Percentiles rank a stretch among this genome's conserved stretches.
phyloP scores from a whole-genome alignment of 2,329 filamentous ascomycete species.

The Aspergillus phoenicis region DNA sequence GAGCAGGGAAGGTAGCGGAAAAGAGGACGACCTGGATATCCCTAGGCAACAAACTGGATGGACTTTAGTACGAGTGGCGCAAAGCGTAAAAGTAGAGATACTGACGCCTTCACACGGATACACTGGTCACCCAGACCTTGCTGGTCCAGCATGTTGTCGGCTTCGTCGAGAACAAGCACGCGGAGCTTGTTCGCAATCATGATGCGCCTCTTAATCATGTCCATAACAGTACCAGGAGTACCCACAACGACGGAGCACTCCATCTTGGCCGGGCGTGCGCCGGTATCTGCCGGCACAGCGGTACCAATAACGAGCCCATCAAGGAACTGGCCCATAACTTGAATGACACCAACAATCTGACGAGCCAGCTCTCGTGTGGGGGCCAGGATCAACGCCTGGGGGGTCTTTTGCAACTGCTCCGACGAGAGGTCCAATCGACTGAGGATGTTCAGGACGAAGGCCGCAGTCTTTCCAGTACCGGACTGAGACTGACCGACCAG shows the following conservation, averaged over 20 bases:
- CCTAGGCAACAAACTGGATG: slow-evolving; percentile 67
- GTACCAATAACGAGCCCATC: slow-evolving; percentile 73
- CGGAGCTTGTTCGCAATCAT: slow-evolving; percentile 73
- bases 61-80: slow-evolving; percentile 5
- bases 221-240: slow-evolving; percentile 90
- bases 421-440: slow-evolving; percentile 76
- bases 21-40: slow-evolving; percentile 88
- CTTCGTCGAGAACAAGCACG: slow-evolving; percentile 90
- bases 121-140: slow-evolving; percentile 96
- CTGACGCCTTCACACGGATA: slow-evolving; percentile 80
- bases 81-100: slow-evolving; percentile 17
- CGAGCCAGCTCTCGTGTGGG: slow-evolving; percentile 92
- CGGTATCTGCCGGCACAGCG: slow-evolving; percentile 75
- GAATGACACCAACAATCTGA: slow-evolving; percentile 86
- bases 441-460: slow-evolving; percentile 90
- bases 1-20: slow-evolving; percentile 87
- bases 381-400: slow-evolving; percentile 86
- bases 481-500: slow-evolving; percentile 99
- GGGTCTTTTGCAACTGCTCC: slow-evolving; percentile 57
- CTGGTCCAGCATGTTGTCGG: slow-evolving; percentile 97
- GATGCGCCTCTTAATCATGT: slow-evolving; percentile 75
- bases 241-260: slow-evolving; percentile 82
- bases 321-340: slow-evolving; percentile 81
- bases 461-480: slow-evolving; percentile 95
- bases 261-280: slow-evolving; percentile 69